Base-by-base conservation (phyloP, 371 early-diverging fungal genomes). In the Syncephalastrum monosporum region DNA sequence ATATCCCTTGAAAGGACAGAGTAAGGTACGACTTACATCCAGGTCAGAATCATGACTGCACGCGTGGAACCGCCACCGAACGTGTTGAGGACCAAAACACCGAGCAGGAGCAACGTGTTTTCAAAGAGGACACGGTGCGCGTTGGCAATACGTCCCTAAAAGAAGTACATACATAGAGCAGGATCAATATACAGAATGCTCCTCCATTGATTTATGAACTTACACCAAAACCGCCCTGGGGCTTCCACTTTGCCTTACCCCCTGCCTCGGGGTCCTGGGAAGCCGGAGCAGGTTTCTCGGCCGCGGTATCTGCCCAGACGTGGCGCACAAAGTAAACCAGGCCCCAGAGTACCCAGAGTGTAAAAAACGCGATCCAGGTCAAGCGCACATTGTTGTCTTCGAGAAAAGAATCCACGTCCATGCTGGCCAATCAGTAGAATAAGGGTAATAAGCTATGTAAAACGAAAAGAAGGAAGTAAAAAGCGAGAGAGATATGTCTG, bases 11-110 rank as follows among this genome's bases (percentile, higher is more conserved):
- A 8, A 33, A 13, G 53, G 42, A 42, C 17, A n/a, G 29, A 29
- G 29, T 7, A 29, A 29, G 7, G 29, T 29, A 6, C 12, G 42
- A 24, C 60, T 41, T 42, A 59, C 60, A 79, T 61, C 79, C 79
- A 79, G 23, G 76, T 50, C 47, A 79, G 46, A 45, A 79, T 70
- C 74, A 74, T 72, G 5, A 74, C 79, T 33, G 71, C 75, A 46
- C 65, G 64, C n/a, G 68, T 70, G 44, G 74, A 74, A 21, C 65
- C 75, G 56, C 65, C 65, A 56, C 68, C 79, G 65, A 79, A 68
- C 19, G 74, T 74, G 47, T 79, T 79, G 27, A 79, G 24, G 6
- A 68, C 66, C 42, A 79, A 53, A 0, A 71, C 70, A 23, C 71
- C 61, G 25, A 79, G 54, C 2, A 79, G 58, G 33, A 77, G 38